Conservation (phyloP, 1,284 basidiomycete genomes). For the Inonotus obliquus region DNA sequence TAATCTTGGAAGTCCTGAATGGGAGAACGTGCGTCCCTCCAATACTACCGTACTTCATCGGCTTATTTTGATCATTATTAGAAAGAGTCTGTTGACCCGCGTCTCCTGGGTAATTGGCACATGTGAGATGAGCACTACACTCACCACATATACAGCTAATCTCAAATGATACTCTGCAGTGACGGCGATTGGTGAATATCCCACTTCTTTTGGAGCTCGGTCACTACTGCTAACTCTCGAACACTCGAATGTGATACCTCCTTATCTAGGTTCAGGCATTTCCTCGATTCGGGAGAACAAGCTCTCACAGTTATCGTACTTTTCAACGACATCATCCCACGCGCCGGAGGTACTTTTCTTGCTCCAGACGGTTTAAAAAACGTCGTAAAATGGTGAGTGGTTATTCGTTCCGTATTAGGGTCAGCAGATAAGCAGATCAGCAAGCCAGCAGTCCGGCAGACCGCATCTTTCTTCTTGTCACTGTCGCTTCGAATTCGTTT, state of each 20-base stretch:
- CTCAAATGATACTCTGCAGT: constrained; percentile 13
- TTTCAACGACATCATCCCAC: constrained; percentile 31
- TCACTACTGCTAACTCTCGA: neutral
- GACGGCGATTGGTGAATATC: constrained; percentile 30
- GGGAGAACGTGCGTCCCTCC: constrained; percentile 23
- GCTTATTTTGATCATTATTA: neutral
- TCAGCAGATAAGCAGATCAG: no score
- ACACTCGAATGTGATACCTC: neutral
- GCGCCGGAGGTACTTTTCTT: constrained; percentile 33
- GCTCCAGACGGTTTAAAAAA: constrained; percentile 33
- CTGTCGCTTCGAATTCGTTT: no score
- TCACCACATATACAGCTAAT: neutral
- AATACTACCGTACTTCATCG: neutral
- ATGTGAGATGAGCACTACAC: constrained; percentile 22
- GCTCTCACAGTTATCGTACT: constrained; percentile 33
- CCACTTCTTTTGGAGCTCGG: neutral
- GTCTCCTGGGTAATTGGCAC: constrained; percentile 34
- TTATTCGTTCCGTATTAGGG: neutral
- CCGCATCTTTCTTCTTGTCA: neutral
- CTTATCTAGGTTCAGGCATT: constrained; percentile 29
- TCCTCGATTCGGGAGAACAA: constrained; percentile 36
- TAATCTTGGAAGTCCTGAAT: constrained; percentile 32
- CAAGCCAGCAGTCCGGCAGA: no score
- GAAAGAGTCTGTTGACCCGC: constrained; percentile 26
- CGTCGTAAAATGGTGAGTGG: constrained; percentile 28